phyloP scores from a whole-genome alignment of 495 filamentous ascomycete genomes.

The Peziza echinospora region DNA sequence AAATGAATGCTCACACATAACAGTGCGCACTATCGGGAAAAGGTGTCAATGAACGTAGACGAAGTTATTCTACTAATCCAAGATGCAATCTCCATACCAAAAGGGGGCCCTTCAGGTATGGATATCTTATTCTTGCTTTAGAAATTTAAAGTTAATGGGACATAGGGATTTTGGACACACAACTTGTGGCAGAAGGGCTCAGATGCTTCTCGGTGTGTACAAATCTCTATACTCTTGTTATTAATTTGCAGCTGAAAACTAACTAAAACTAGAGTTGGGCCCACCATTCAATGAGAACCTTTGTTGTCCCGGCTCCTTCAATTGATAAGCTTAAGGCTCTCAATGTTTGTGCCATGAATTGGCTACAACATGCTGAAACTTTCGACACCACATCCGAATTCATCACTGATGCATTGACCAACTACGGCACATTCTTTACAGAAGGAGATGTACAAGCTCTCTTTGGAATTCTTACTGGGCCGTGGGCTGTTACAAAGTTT shows the following conservation, averaged over 20 bases:
- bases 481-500: constrained; percentile 32
- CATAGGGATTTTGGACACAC: no score
- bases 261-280: constrained; percentile 35
- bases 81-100: constrained; percentile 22
- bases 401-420: constrained; percentile 39
- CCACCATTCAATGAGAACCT: constrained; percentile 39
- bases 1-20: no score
- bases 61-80: constrained; percentile 30
- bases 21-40: constrained; percentile 29
- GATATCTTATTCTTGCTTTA: no score
- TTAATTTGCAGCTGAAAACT: background rate
- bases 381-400: constrained; percentile 40
- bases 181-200: constrained; percentile 29
- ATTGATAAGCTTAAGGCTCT: constrained; percentile 35
- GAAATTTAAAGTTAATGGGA: no score
- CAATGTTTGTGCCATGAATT: constrained; percentile 32
- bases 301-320: constrained; percentile 29
- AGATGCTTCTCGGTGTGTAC: constrained; percentile 35
- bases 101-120: constrained; percentile 2
- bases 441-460: constrained; percentile 32
- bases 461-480: constrained; percentile 33
- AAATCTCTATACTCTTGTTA: background rate
- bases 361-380: constrained; percentile 30
- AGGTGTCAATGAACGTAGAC: constrained; percentile 28
- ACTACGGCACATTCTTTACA: constrained; percentile 41